phyloP scores from a whole-genome alignment of 2,329 filamentous ascomycete species.

The Aspergillus texensis region DNA sequence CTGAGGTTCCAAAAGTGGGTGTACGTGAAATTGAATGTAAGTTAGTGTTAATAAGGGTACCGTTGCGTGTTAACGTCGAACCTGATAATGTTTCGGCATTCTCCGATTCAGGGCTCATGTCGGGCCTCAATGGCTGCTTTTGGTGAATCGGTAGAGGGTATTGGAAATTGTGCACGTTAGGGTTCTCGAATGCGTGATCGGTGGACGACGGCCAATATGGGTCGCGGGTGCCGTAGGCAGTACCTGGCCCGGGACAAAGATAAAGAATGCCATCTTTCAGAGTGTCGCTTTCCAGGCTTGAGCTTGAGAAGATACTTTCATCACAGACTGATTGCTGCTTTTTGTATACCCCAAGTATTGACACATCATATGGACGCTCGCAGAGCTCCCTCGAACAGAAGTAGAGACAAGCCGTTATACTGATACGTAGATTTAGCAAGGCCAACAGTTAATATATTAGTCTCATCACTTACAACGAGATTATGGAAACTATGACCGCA shows the following conservation, averaged over 20 bases:
- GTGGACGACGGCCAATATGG: constrained; percentile 27
- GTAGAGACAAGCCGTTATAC: constrained; percentile 38
- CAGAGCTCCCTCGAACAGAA: constrained; percentile 43
- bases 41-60: constrained; percentile 22
- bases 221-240: constrained; percentile 28
- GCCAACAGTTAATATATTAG: not conserved
- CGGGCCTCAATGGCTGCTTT: constrained; percentile 35
- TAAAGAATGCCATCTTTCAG: constrained; percentile 42
- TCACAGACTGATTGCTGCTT: constrained; percentile 25
- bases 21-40: constrained; percentile 34
- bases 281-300: constrained; percentile 40
- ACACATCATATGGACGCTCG: constrained; percentile 41
- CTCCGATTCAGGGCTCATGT: constrained; percentile 30
- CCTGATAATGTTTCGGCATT: constrained; percentile 34
- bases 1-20: constrained; percentile 31
- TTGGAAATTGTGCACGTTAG: constrained; percentile 33
- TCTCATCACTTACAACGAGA: constrained; percentile 36
- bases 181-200: constrained; percentile 27
- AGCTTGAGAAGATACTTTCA: constrained; percentile 35
- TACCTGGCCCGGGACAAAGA: constrained; percentile 39
- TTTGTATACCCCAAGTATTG: constrained; percentile 39
- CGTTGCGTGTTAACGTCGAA: constrained; percentile 29
- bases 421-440: constrained; percentile 16
- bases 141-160: constrained; percentile 34
- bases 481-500: constrained; percentile 35